phyloP scores from a whole-genome alignment of 1,284 basidiomycete genomes.

The Chalciporus sp. region DNA sequence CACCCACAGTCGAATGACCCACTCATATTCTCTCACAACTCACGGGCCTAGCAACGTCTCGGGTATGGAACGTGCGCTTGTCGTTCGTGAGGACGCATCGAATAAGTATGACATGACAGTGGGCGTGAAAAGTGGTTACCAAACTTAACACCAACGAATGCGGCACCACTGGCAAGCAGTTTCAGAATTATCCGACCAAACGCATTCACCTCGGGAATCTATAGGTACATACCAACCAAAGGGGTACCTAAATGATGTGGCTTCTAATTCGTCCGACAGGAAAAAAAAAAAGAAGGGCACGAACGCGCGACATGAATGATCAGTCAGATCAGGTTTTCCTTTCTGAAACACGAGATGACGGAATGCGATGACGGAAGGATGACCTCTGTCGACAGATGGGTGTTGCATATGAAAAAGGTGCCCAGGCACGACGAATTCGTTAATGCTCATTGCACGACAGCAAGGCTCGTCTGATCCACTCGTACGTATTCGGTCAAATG shows the following conservation, averaged over 20 bases:
- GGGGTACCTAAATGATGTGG: background rate
- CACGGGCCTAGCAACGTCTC: background rate
- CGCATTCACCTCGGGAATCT: constrained; percentile 6
- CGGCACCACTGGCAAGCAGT: background rate
- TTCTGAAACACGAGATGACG: constrained; percentile 15
- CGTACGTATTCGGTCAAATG: background rate
- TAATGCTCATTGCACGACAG: constrained; percentile 1
- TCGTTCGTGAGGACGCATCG: background rate
- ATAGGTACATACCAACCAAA: background rate
- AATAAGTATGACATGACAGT: background rate
- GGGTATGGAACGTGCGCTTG: background rate
- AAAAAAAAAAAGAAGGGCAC: background rate
- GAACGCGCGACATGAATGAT: constrained; percentile 6
- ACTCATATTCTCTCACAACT: background rate
- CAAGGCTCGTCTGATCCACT: background rate
- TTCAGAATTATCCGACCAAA: constrained; percentile 13
- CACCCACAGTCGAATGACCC: background rate
- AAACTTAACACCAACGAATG: background rate
- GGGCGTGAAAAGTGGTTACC: constrained; percentile 9
- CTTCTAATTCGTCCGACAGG: constrained; percentile 13
- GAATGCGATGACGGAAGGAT: constrained; percentile 18
- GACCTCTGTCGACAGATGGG: background rate
- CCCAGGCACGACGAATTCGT: constrained; percentile 12
- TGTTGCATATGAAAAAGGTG: background rate
- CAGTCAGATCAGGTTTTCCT: constrained; percentile 14